These are phyloP conservation scores for Penicillium sp. DNA, from an alignment of 2,329 filamentous ascomycete species.

Conservation along the genomic window DNA sequence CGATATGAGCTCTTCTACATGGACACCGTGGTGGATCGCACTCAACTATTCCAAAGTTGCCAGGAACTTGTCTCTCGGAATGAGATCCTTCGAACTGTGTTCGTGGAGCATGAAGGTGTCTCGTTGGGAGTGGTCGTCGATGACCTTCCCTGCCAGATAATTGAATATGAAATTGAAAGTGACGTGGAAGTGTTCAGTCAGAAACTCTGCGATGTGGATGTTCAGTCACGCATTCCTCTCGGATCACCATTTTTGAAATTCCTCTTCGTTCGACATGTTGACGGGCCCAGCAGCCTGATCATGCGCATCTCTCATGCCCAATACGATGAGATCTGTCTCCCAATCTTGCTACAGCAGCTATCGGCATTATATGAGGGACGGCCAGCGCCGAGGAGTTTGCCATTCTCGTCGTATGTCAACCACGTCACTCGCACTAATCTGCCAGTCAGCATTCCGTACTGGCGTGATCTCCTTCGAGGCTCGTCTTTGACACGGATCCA, in stretches of 20 bases:
- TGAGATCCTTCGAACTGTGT: constrained; percentile 61
- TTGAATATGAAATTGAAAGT: constrained; percentile 47
- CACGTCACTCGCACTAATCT: constrained; percentile 25
- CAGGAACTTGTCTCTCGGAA: constrained; percentile 53
- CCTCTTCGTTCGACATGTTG: constrained; percentile 42
- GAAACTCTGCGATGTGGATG: constrained; percentile 51
- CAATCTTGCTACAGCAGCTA: constrained; percentile 56
- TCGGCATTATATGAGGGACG: constrained; percentile 46
- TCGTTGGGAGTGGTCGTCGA: constrained; percentile 9
- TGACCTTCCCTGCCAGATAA: constrained; percentile 43
- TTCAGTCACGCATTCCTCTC: constrained; percentile 51
- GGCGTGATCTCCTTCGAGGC: constrained; percentile 53
- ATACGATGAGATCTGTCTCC: constrained; percentile 63
- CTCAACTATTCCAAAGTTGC: constrained; percentile 50
- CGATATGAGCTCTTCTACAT: constrained; percentile 63
- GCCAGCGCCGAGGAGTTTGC: constrained; percentile 25
- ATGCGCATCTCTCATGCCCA: constrained; percentile 63
- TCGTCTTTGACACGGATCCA: constrained; percentile 44
- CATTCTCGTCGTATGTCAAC: constrained; percentile 41
- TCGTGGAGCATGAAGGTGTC: constrained; percentile 42
- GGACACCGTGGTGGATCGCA: constrained; percentile 46
- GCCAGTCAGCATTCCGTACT: constrained; percentile 42
- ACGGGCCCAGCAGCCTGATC: constrained; percentile 26
- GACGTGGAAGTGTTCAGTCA: constrained; percentile 48
- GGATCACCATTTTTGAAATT: constrained; percentile 58